phyloP scores from a whole-genome alignment of 75 land plant genomes.

The Pinus albicaulis region DNA sequence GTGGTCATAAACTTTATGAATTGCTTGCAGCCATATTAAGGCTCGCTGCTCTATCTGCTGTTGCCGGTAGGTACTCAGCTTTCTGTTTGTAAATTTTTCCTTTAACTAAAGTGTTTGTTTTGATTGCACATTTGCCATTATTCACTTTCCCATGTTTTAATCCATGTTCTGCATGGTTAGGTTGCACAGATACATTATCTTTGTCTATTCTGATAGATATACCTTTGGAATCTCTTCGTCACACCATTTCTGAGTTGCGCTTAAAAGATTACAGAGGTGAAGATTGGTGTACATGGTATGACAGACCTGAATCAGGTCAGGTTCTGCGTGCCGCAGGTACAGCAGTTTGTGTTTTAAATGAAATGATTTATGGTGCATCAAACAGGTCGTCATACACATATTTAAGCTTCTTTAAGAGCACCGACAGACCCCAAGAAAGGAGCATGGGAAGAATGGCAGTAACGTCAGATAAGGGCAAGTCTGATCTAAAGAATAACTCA shows the following conservation, averaged over 20 bases:
- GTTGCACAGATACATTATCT: conserved; percentile 21
- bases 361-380: conserved; percentile 84
- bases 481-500: not conserved
- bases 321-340: conserved; percentile 73
- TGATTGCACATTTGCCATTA: not conserved
- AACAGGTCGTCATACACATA: conserved; percentile 31
- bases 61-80: conserved; percentile 45
- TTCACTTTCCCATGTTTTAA: conserved; percentile 1
- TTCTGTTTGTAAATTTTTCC: not conserved
- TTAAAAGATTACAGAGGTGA: conserved; percentile 43
- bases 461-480: not conserved
- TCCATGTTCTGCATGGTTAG: conserved; percentile 16
- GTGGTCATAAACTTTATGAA: conserved; percentile 55
- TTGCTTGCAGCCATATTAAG: conserved; percentile 77
- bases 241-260: conserved; percentile 45
- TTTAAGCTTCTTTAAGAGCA: conserved; percentile 23
- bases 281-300: conserved; percentile 50
- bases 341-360: conserved; percentile 74
- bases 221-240: conserved; percentile 56
- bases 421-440: not conserved
- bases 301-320: conserved; percentile 47
- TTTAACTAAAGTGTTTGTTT: not conserved
- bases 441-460: not conserved
- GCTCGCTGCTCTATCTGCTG: conserved; percentile 67
- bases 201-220: conserved; percentile 54